Conservation (phyloP, 176 grass and related monocot species). For the Hsuehochloa calcarea region DNA sequence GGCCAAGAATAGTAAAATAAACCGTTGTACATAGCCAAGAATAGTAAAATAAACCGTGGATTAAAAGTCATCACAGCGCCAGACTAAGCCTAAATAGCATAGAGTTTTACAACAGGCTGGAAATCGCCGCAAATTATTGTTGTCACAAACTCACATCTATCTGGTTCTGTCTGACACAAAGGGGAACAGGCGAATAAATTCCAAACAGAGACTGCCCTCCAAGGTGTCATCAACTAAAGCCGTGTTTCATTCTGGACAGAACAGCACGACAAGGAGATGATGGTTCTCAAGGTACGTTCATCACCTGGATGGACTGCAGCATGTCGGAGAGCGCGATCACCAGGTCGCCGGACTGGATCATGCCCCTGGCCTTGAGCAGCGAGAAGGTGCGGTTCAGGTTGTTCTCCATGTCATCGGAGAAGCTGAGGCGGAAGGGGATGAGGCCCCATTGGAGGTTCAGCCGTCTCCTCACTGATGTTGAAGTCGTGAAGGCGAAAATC, state of each 20-base stretch:
- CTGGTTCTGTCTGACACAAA: conserved; percentile 15
- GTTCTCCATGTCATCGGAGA: conserved; percentile 90
- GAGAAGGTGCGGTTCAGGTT: conserved; percentile 94
- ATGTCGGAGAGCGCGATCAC: conserved; percentile 91
- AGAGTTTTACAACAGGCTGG: conserved; percentile 22
- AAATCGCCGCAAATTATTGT: conserved; percentile 30
- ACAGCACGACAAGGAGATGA: neutral
- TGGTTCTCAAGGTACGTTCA: conserved; percentile 75
- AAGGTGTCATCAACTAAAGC: neutral
- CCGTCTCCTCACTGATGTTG: conserved; percentile 58
- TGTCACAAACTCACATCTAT: neutral
- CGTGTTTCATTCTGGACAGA: neutral
- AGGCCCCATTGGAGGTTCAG: conserved; percentile 96
- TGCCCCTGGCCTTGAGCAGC: conserved; percentile 91
- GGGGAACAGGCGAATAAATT: neutral
- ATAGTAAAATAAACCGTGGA: no score
- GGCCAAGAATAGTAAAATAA: no score
- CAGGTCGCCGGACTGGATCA: conserved; percentile 85
- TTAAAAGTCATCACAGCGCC: no score
- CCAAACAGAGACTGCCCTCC: neutral
- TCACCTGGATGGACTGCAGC: conserved; percentile 98
- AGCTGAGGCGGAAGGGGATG: conserved; percentile 76
- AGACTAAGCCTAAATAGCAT: conserved; percentile 18
- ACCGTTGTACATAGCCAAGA: no score
- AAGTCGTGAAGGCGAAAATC: conserved; percentile 86